Evolutionary conservation across 208 protist species (phyloP), one percentile per base, ranked within the genome.

Genomic region (Phytomonas sp.): DNA sequence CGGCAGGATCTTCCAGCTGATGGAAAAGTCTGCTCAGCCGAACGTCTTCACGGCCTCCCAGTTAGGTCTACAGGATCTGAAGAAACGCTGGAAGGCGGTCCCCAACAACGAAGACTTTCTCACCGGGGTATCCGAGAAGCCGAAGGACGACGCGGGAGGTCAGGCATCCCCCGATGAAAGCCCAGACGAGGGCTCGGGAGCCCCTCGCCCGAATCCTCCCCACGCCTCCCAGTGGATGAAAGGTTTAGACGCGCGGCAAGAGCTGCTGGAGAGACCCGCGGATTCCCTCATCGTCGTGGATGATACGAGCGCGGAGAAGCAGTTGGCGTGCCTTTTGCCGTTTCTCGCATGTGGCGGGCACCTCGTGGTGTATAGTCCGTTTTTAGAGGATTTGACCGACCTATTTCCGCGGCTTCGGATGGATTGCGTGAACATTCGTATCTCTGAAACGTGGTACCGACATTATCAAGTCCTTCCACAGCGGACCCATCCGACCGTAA

Each of bases 381-480:
- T 88, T 62, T 77, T 94, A 11, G 85, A 94, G 61, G 86, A 95
- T 46, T 73, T 96, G 30, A 87, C 82, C 0, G 65, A 40, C 0
- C 73, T 94, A 28, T 96, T 93, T 63, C 31, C 66, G 28, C 71
- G 67, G 63, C 73, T 98, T 37, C 83, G 88, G 23, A 73, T 67
- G 29, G 76, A 91, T 29, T 92, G 85, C 69, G 81, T 94, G 2
- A 95, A 97, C 71, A 78, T 97, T 34, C 80, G 83, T 60, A 85
- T 98, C 53, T 89, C 78, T 2, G 94, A 98, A 72, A 97, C 92
- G 60, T 98, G 92, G 92, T 96, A 92, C 77, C 83, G 96, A 20
- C 85, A 96, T 72, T 89, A 98, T 64, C 96, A 98, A 76, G 85
- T 98, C 13, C 85, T 98, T 23, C 89, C 91, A 4, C 85, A 92